Evolutionary conservation across 2,329 filamentous ascomycete species (phyloP).

Genomic region (Penicillium sp.): DNA sequence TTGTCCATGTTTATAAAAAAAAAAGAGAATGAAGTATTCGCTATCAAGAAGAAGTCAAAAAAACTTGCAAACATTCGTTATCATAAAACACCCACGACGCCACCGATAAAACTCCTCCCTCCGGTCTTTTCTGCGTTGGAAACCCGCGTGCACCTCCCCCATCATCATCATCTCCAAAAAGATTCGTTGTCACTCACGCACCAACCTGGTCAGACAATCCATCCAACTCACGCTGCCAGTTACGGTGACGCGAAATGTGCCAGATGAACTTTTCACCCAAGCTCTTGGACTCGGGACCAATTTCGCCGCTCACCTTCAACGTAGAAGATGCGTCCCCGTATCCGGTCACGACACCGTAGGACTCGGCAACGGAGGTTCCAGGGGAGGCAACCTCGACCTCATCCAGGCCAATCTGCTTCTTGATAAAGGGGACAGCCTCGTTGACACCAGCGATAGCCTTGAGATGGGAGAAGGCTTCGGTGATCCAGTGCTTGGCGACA

Average conservation of each 20-base stretch:
- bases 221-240: slow-evolving; percentile 69
- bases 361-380: slow-evolving; percentile 19
- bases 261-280: slow-evolving; percentile 67
- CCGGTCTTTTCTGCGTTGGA: background rate
- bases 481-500: slow-evolving; percentile 67
- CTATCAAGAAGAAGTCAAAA: too few relatives aligned
- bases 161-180: background rate
- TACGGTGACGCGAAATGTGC: slow-evolving; percentile 64
- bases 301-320: slow-evolving; percentile 38
- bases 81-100: too few relatives aligned
- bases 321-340: slow-evolving; percentile 18
- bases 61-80: too few relatives aligned
- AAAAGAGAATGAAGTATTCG: too few relatives aligned
- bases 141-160: background rate
- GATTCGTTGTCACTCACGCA: slow-evolving; percentile 46
- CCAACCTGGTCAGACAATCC: slow-evolving; percentile 63
- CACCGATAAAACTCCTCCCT: too few relatives aligned
- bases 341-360: slow-evolving; percentile 33
- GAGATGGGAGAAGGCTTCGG: slow-evolving; percentile 74
- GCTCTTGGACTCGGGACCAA: slow-evolving; percentile 59
- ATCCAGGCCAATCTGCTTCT: slow-evolving; percentile 23
- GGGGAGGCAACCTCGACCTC: slow-evolving; percentile 22
- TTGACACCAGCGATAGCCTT: slow-evolving; percentile 71
- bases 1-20: too few relatives aligned
- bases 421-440: slow-evolving; percentile 29